Percentiles rank a stretch among this genome's conserved stretches.
Evolutionary conservation across 2,329 filamentous ascomycete genomes (phyloP).

Genomic region (Epichloe gansuensis): DNA sequence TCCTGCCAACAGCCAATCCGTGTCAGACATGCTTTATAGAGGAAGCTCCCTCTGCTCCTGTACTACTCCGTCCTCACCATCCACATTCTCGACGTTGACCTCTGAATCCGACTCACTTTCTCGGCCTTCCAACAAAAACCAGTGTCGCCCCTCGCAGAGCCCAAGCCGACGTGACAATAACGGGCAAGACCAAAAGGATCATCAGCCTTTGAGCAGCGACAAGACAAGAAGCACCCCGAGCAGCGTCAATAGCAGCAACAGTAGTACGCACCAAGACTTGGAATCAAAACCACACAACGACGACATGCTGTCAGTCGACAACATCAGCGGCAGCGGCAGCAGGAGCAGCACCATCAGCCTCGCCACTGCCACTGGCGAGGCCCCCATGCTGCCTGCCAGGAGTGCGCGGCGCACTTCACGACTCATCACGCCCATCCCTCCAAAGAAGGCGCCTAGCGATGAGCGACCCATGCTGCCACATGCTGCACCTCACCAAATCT

Average conservation of each 20-base stretch:
- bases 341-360: conserved; percentile 8
- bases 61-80: not conserved
- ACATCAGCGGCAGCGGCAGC: conserved; percentile 9
- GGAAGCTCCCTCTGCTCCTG: conserved; percentile 10
- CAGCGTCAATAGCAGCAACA: conserved; percentile 3
- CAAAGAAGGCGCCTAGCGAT: conserved; percentile 21
- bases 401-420: conserved; percentile 36
- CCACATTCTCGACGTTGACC: not conserved
- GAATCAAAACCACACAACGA: conserved; percentile 4
- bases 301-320: conserved; percentile 18
- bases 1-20: not conserved
- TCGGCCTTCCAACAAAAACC: conserved; percentile 3
- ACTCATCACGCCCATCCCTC: conserved; percentile 20
- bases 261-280: not conserved
- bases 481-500: conserved; percentile 42
- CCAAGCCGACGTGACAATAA: not conserved
- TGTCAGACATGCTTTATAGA: conserved; percentile 10
- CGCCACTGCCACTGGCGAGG: conserved; percentile 10
- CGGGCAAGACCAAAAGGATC: conserved; percentile 1
- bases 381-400: conserved; percentile 36
- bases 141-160: not conserved
- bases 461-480: conserved; percentile 22
- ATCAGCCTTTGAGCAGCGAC: conserved; percentile 3
- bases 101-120: conserved; percentile 1
- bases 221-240: not conserved